Conservation (phyloP, 2,329 filamentous ascomycete species). For the Xylariaceae sp. region DNA sequence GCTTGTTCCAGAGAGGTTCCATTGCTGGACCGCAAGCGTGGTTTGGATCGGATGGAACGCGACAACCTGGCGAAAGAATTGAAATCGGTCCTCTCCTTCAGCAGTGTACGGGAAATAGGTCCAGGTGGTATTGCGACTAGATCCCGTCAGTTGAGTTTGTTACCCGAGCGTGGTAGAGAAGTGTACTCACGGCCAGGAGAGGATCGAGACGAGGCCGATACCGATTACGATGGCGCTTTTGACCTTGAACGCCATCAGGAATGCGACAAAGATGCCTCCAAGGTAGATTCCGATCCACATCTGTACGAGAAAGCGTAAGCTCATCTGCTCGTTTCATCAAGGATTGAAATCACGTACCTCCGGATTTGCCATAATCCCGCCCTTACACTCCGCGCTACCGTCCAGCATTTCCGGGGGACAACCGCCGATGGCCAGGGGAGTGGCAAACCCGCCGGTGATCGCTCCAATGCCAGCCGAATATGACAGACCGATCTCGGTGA, state of each 20-base stretch:
- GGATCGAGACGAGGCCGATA: conserved; percentile 64
- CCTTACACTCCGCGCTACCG: conserved; percentile 44
- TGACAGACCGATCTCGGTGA: conserved; percentile 61
- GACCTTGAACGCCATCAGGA: conserved; percentile 74
- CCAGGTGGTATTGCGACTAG: conserved; percentile 58
- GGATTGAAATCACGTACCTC: conserved; percentile 42
- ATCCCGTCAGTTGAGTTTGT: conserved; percentile 14
- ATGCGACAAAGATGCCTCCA: conserved; percentile 71
- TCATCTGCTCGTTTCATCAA: neutral
- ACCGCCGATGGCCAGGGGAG: conserved; percentile 71
- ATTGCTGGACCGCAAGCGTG: conserved; percentile 60
- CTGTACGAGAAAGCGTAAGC: conserved; percentile 33
- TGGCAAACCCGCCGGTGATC: conserved; percentile 64
- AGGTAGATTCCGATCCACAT: conserved; percentile 83
- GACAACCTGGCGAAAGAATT: conserved; percentile 69
- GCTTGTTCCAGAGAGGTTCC: conserved; percentile 51
- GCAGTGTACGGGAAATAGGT: conserved; percentile 66
- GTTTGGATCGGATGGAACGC: conserved; percentile 64
- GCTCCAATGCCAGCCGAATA: conserved; percentile 80
- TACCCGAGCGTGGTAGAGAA: neutral
- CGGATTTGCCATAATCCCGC: conserved; percentile 69
- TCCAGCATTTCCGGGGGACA: conserved; percentile 56
- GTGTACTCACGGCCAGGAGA: conserved; percentile 64
- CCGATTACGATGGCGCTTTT: conserved; percentile 72
- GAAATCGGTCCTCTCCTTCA: conserved; percentile 59